Conservation (phyloP, 2,329 filamentous ascomycete species). For the Ascochyta viciae-villosae region DNA sequence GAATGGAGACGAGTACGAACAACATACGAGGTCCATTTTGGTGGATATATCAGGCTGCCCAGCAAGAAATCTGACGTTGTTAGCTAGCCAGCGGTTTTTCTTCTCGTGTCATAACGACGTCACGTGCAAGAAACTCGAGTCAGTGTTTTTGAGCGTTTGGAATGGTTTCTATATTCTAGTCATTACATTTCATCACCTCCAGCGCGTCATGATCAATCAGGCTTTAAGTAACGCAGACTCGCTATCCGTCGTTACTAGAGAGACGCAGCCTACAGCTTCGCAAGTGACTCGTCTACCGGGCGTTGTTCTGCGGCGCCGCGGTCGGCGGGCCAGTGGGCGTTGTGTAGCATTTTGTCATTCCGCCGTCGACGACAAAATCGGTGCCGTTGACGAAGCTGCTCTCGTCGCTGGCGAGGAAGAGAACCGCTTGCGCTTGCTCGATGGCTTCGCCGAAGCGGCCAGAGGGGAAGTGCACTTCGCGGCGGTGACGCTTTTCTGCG, state of each 20-base stretch:
- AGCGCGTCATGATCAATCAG: too few relatives aligned
- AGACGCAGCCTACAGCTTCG: too few relatives aligned
- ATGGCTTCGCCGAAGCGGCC: constrained; percentile 92
- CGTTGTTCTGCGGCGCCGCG: constrained; percentile 60
- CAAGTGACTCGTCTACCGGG: constrained; percentile 20
- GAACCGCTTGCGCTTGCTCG: constrained; percentile 87
- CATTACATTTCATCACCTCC: constrained; percentile 1
- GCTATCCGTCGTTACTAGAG: too few relatives aligned
- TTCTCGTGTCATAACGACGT: too few relatives aligned
- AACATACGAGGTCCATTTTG: too few relatives aligned
- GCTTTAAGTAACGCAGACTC: too few relatives aligned
- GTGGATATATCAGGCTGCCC: too few relatives aligned
- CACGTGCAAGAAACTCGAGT: too few relatives aligned
- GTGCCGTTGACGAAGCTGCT: constrained; percentile 87
- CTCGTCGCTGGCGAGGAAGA: constrained; percentile 88
- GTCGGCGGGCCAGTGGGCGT: constrained; percentile 66
- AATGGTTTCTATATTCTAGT: constrained; percentile 13
- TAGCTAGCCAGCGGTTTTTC: too few relatives aligned
- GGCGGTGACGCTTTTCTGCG: constrained; percentile 76
- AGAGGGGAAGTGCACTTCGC: constrained; percentile 87
- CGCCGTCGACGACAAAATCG: constrained; percentile 95
- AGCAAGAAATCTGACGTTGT: too few relatives aligned
- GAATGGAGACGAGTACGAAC: too few relatives aligned
- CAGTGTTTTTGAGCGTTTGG: too few relatives aligned
- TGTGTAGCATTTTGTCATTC: constrained; percentile 89